Evolutionary conservation across 208 protist genomes (phyloP), one percentile per base, ranked within the genome.

Genomic region (Leishmania major): DNA sequence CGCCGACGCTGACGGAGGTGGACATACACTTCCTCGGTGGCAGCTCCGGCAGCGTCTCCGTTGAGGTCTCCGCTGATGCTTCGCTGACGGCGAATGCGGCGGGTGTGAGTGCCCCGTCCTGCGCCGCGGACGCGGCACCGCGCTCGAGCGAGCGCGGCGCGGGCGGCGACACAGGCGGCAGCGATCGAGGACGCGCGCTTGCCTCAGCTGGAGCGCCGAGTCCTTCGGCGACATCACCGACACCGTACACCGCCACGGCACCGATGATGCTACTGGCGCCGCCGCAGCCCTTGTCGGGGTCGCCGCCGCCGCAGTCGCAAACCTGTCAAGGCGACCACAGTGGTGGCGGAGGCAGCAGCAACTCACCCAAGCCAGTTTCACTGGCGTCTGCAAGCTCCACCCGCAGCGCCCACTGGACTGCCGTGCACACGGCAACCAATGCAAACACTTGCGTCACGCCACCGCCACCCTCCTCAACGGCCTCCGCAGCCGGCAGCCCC

Each of bases 371-470:
- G 28, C 28, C 57, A 80, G 37, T 25, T 66, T 53, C 64, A 45
- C 11, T 55, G 25, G 31, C 17, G 47, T 13, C 59, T 35, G 71
- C 28, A 22, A 67, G 62, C 64, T 74, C 72, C 17, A 45, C 51
- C 7, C 75, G 83, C 31, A 40, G 31, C 31, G 64, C 83, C 25
- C 57, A 80, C 53, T 86, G 83, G 83, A 86, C 83, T 17, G 79
- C 83, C 1, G 83, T 86, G 78, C 83, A 86, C 83, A 83, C 83
- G 4, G 59, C 83, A 3, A 86, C 83, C 25, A 86, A 86, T 35
- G 78, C 75, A 59, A 86, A 86, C 83, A 77, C 78, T 1, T 66
- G 57, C 59, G 78, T 80, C 11, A 82, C 78, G 13, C 74, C 74
- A 28, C 83, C 78, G 62, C 74, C 69, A 11, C 31, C 69, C 69